Evolutionary conservation across 2,329 filamentous ascomycete genomes (phyloP).

Genomic region (Teratosphaeria viscida): DNA sequence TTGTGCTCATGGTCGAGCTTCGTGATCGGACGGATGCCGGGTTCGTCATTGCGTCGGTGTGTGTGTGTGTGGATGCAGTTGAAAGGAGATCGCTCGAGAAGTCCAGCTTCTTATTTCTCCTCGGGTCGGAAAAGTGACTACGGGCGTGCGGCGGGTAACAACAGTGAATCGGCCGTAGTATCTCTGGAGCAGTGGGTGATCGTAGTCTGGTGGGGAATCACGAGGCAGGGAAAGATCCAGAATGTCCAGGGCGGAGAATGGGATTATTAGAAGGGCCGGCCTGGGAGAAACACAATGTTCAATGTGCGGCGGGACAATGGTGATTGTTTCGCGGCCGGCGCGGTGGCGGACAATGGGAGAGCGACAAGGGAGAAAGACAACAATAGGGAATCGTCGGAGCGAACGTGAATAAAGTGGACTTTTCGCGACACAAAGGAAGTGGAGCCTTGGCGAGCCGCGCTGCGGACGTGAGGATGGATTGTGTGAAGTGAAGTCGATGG

Average conservation of each 20-base stretch:
- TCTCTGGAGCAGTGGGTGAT: neutral
- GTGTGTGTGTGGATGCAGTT: neutral
- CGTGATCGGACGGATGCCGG: neutral
- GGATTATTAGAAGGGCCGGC: neutral
- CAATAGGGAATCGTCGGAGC: slow-evolving; percentile 1
- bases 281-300: neutral
- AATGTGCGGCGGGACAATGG: neutral
- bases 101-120: slow-evolving; percentile 1
- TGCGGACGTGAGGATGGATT: neutral
- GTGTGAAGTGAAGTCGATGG: slow-evolving; percentile 3
- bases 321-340: slow-evolving; percentile 4
- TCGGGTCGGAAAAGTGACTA: neutral
- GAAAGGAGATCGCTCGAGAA: neutral
- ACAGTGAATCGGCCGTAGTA: neutral
- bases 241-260: neutral
- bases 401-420: neutral
- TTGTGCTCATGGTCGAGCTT: slow-evolving; percentile 2
- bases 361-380: neutral
- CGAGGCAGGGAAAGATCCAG: neutral
- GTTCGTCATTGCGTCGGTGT: neutral
- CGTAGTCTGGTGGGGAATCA: neutral
- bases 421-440: slow-evolving; percentile 4
- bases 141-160: neutral
- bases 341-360: slow-evolving; percentile 2
- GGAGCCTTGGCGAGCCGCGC: neutral